Conservation (phyloP, 2,329 filamentous ascomycete species). For the Trichothecium sympodiale region DNA sequence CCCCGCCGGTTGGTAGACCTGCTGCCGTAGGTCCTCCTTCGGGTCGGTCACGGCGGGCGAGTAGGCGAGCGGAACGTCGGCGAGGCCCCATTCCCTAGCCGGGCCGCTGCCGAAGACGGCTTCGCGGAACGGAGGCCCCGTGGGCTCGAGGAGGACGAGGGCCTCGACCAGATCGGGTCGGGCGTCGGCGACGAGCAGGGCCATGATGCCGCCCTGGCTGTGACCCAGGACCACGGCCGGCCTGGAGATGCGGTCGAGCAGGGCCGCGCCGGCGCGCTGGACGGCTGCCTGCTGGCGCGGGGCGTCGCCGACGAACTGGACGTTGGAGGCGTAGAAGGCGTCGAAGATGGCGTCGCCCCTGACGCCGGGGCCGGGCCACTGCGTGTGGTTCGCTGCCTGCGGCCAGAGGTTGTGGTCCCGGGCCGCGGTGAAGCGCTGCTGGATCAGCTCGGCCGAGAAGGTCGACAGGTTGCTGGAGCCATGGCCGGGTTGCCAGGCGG, state of each 20-base stretch:
- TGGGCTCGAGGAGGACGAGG: constrained; percentile 33
- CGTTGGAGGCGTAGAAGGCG: constrained; percentile 26
- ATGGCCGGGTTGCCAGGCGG: constrained; percentile 24
- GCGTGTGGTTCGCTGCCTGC: constrained; percentile 26
- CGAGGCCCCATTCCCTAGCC: constrained; percentile 31
- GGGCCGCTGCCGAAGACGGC: constrained; percentile 22
- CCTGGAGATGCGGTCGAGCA: constrained; percentile 30
- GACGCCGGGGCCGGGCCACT: constrained; percentile 28
- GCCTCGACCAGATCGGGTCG: constrained; percentile 27
- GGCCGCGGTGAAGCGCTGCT: constrained; percentile 25
- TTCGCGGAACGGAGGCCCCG: constrained; percentile 34
- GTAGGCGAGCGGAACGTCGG: constrained; percentile 37
- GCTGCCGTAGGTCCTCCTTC: constrained; percentile 18
- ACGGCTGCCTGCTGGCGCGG: constrained; percentile 23
- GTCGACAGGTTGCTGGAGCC: constrained; percentile 11
- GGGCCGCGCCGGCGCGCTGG: constrained; percentile 26
- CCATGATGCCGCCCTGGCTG: constrained; percentile 31
- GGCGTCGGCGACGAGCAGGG: constrained; percentile 29
- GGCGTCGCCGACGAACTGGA: constrained; percentile 22
- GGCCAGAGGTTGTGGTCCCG: constrained; percentile 23
- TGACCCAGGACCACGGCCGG: constrained; percentile 30
- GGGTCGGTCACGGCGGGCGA: constrained; percentile 27
- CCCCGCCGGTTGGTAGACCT: constrained; percentile 8
- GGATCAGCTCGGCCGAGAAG: constrained; percentile 22
- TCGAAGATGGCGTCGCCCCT: constrained; percentile 29